Conservation (phyloP, 345 rosid genomes). For the Xanthoceras sorbifolium region DNA sequence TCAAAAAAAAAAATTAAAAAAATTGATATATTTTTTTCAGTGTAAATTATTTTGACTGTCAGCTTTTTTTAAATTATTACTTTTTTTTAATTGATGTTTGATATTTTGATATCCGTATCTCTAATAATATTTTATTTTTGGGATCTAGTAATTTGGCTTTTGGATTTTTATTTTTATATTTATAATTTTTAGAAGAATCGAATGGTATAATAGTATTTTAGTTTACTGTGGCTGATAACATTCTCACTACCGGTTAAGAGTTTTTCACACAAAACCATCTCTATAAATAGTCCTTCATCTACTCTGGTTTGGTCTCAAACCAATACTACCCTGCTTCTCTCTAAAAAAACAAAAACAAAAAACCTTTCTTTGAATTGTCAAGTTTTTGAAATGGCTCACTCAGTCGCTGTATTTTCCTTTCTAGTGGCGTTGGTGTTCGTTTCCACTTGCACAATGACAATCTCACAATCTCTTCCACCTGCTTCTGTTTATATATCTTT, state of each 20-base stretch:
- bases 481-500: neutral
- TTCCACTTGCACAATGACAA: slow-evolving; percentile 17
- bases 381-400: slow-evolving; percentile 15
- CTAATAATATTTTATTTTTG: too few relatives aligned
- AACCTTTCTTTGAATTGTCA: neutral
- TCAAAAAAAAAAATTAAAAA: too few relatives aligned
- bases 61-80: too few relatives aligned
- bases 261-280: neutral
- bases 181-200: too few relatives aligned
- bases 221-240: neutral
- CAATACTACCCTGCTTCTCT: neutral
- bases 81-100: too few relatives aligned
- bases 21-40: too few relatives aligned
- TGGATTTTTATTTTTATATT: too few relatives aligned
- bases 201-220: too few relatives aligned
- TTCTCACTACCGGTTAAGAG: neutral
- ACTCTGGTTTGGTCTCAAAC: neutral
- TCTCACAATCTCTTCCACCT: slow-evolving; percentile 25
- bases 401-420: neutral
- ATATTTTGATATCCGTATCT: too few relatives aligned
- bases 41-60: too few relatives aligned
- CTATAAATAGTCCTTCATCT: neutral
- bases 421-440: slow-evolving; percentile 9
- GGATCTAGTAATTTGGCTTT: too few relatives aligned
- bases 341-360: too few relatives aligned